Base-by-base conservation (phyloP, 2,329 filamentous ascomycete genomes). In the Nemania diffusa region DNA sequence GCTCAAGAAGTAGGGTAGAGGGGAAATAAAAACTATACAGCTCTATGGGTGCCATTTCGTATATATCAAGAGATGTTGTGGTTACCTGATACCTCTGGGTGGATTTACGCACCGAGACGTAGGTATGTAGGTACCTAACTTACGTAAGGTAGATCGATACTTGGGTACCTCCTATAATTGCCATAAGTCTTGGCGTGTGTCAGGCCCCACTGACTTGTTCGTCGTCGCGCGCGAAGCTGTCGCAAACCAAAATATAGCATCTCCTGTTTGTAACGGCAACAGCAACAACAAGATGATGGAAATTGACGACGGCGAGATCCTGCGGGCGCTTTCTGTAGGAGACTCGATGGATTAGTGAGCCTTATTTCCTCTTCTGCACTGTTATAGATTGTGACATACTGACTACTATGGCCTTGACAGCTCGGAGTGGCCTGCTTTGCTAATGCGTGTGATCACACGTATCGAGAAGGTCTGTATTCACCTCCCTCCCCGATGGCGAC, bases 341-440 rank as follows among this genome's bases (percentile, higher is more conserved):
- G 83, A 81, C 22, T 73, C 80, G 20, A 84, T 90, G 69, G 84
- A 88, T 74, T 84, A 83, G 88, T 90, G 80, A 79, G 86, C 60
- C 53, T 56, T 20, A 44, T 65, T 40, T 32, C 29, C 26, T 57
- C 20, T 44, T 8, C 20, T 6, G 8, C 17, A 46, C 26, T 32
- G 50, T 57, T 68, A 64, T 13, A 17, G 32, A 55, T 20, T 22
- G 29, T 13, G 24, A n/a, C 20, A 46, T 63, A 61, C 72, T 73
- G 57, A 72, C 65, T 26, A 40, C 75, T 76, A 17, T 34, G 15
- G 11, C 75, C 70, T 65, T 34, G 55, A 67, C 66, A 81, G 78
- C 70, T 75, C 76, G 32, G 69, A 76, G 62, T 82, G 80, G 80
- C 80, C 81, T 58, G 76, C 68, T 60, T 69, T 83, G 52, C 74